Evolutionary conservation across 306 rosid genomes (phyloP), one percentile per base, ranked within the genome.

Genomic region (Lathyrus oleraceus): DNA sequence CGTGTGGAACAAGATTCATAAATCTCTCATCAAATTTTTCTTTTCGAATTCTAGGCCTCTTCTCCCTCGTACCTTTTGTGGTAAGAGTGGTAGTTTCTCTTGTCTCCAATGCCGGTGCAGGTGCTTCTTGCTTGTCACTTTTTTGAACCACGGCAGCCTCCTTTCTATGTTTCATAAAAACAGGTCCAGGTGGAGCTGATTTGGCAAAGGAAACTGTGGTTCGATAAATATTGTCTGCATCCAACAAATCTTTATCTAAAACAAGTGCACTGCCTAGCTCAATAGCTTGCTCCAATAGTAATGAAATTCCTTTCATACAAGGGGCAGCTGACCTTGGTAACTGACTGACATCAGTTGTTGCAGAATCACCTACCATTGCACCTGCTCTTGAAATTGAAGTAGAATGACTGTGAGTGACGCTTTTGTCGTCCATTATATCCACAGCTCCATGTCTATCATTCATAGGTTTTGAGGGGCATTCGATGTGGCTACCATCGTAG

Each of bases 101-200:
- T 32, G 73, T 70, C 65, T 62, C 84, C 72, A 52, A 39, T 51
- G 75, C 67, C 6, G 38, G 30, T 8, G 10, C 27, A 56, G 38
- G 36, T 8, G 10, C 27, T 63, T 80, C 83, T 75, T 72, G 81
- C 74, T 78, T 65, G 61, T 39, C 56, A 20, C 58, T 16, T 40
- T 78, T 71, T 40, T 65, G 52, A 58, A 70, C 73, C 14, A 10
- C 49, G 17, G 39, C 76, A 12, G 23, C 42, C 19, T 27, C 76
- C 78, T 77, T 85, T 58, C 80, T 79, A 13, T 59, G 76, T 39
- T 16, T 82, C 87, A 32, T 79, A 70, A 87, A 91, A 38, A 81
- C 80, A 17, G 89, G 96, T 17, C 83, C 88, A 23, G 83, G 82
- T 44, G 97, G 84, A 61, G 97, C 96, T 19, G 95, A 87, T 75